Evolutionary conservation across 495 filamentous ascomycete species (phyloP).

Genomic region (Podospora tetraspora): DNA sequence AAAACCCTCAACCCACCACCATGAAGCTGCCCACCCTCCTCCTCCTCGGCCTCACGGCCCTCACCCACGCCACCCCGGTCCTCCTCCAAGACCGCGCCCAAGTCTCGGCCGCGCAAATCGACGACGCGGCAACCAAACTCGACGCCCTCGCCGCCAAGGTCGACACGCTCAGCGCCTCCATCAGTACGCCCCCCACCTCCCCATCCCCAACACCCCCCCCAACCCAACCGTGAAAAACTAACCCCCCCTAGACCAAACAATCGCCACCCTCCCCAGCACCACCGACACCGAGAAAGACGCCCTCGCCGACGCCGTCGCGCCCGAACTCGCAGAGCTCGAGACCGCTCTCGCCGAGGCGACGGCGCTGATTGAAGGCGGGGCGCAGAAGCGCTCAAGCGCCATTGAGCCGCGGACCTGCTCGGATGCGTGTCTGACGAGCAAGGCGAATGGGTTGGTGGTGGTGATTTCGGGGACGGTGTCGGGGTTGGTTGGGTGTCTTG

Average conservation of each 20-base stretch:
- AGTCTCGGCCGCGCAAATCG: neutral
- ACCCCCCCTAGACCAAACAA: constrained; percentile 4
- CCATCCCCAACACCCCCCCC: too few relatives aligned
- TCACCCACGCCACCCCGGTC: constrained; percentile 6
- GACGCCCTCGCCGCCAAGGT: constrained; percentile 8
- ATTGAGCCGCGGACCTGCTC: neutral
- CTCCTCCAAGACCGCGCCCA: neutral
- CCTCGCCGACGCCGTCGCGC: constrained; percentile 7
- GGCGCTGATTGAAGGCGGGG: constrained; percentile 4
- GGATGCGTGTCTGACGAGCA: constrained; percentile 1
- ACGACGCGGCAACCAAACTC: constrained; percentile 10
- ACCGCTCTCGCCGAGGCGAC: constrained; percentile 8
- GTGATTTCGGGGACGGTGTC: constrained; percentile 11
- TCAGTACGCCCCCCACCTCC: neutral
- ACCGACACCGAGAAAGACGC: constrained; percentile 7
- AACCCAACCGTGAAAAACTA: neutral
- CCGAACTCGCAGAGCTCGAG: constrained; percentile 9
- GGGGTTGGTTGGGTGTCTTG: constrained; percentile 6
- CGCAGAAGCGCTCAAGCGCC: neutral
- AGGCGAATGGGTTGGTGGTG: constrained; percentile 8
- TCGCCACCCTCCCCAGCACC: constrained; percentile 5
- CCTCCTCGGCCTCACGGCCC: constrained; percentile 6
- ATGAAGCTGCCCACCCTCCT: constrained; percentile 11
- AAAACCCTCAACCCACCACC: neutral
- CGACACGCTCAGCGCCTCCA: constrained; percentile 4